phyloP scores from a whole-genome alignment of 208 protist genomes.

The Vickermania ingenoplastis region DNA sequence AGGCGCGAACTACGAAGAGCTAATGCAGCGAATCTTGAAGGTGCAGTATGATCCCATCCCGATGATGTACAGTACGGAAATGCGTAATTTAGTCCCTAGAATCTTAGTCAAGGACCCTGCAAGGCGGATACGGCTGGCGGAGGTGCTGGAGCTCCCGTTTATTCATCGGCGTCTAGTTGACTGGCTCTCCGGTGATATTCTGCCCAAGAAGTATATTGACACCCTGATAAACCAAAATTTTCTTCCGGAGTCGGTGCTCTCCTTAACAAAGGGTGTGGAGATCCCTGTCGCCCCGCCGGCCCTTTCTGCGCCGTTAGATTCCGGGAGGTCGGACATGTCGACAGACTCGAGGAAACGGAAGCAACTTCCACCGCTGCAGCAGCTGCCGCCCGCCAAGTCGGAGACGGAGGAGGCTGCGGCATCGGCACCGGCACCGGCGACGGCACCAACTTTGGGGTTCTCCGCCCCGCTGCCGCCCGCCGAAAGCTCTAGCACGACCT shows the following conservation, averaged over 20 bases:
- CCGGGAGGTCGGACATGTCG: not conserved
- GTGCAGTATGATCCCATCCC: conserved; percentile 79
- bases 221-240: conserved; percentile 50
- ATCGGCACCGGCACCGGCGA: not conserved
- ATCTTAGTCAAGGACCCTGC: conserved; percentile 67
- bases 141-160: conserved; percentile 68
- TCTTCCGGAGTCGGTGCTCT: conserved; percentile 33
- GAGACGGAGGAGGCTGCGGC: not conserved
- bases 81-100: conserved; percentile 71
- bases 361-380: not conserved
- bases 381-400: not conserved
- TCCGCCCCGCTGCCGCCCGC: not conserved
- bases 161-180: conserved; percentile 51
- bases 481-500: not conserved
- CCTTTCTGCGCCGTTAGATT: not conserved
- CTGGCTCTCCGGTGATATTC: conserved; percentile 62
- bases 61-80: conserved; percentile 46
- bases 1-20: conserved; percentile 73
- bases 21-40: conserved; percentile 86
- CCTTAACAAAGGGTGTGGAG: conserved; percentile 7
- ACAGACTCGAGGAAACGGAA: not conserved
- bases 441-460: not conserved
- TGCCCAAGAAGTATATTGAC: conserved; percentile 65
- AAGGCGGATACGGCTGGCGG: conserved; percentile 49
- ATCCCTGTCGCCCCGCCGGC: not conserved